These are phyloP conservation scores for Globisporangium lucens DNA, from an alignment of 352 stramenopile species.

Conservation along the genomic window DNA sequence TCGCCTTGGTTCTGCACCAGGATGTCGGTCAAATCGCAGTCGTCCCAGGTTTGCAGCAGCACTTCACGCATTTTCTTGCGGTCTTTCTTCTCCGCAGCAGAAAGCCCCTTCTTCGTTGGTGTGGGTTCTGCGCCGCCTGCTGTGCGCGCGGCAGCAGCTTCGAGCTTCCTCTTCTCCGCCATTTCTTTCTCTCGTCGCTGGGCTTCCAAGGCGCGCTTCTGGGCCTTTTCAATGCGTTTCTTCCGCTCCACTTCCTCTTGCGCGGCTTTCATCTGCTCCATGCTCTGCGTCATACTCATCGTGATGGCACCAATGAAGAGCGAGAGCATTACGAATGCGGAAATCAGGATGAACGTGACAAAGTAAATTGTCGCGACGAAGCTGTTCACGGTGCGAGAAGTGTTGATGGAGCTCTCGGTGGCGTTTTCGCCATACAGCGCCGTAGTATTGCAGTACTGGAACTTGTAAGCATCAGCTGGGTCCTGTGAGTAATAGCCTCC, in stretches of 20 bases:
- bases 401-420: constrained; percentile 31
- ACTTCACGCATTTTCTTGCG: constrained; percentile 75
- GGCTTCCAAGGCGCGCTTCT: constrained; percentile 50
- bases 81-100: constrained; percentile 48
- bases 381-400: constrained; percentile 43
- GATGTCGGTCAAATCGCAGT: constrained; percentile 69
- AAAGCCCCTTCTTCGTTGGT: constrained; percentile 42
- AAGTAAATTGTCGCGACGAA: constrained; percentile 72
- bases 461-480: constrained; percentile 27
- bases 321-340: constrained; percentile 87
- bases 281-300: constrained; percentile 89
- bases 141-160: constrained; percentile 13
- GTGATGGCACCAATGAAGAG: constrained; percentile 90
- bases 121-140: neutral
- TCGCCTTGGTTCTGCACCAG: constrained; percentile 47
- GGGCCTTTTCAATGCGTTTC: constrained; percentile 52
- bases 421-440: constrained; percentile 50
- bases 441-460: constrained; percentile 65
- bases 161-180: constrained; percentile 29
- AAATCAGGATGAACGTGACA: constrained; percentile 87
- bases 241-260: constrained; percentile 68
- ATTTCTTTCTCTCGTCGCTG: constrained; percentile 41
- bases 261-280: constrained; percentile 83
- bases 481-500: constrained; percentile 70
- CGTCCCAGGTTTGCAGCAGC: constrained; percentile 72